Base-by-base conservation (phyloP, 225 moss, liverwort and hornwort species). In the Polytrichum commune region DNA sequence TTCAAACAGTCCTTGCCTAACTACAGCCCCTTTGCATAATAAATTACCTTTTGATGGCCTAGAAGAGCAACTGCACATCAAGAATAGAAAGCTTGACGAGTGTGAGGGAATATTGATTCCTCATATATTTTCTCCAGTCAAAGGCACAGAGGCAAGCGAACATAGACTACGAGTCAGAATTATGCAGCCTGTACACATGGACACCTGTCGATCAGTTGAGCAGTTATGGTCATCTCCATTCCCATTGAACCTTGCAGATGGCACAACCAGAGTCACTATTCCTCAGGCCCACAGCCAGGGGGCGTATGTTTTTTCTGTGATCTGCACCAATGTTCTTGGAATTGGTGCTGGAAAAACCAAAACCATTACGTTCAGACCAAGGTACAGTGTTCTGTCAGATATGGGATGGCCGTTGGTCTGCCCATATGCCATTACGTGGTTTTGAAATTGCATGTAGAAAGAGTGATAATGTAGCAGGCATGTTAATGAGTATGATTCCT, bases 331-430 rank as follows among this genome's bases (percentile, higher is more conserved):
- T 74, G 86, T 89, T 25, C 84, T 96, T 70, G 96, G 96, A 85
- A 87, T 88, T 60, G 93, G 90, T 79, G 89, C 89, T 72, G 93
- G 93, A 66, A 93, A 92, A 74, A 89, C 96, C 54, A 96, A 96
- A 77, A 89, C 93, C 19, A 79, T 96, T 33, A 93, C 93, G 54
- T 92, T 96, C 57, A 84, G 96, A 80, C 92, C 96, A 81, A 92
- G 93, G 96, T 96, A 72, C 22, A 79, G 73, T 77, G 55, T 70
- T 30, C 19, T 53, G 6, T 46, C 46, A 13, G 46, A 46, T 46
- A 46, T 66, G 66, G 7, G 18, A 22, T 33, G 32, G 19, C 46
- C 13, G 13, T 46, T 3, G 46, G 13, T 16, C 13, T 46, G 46
- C 13, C 46, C 46, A 13, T 46, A 46, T 46, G 3, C 10, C 13